A percentile compares a stretch with the other conserved stretches of the same genome.
Conservation (phyloP, 2,329 filamentous ascomycete genomes). For the Penicillium paneum region DNA sequence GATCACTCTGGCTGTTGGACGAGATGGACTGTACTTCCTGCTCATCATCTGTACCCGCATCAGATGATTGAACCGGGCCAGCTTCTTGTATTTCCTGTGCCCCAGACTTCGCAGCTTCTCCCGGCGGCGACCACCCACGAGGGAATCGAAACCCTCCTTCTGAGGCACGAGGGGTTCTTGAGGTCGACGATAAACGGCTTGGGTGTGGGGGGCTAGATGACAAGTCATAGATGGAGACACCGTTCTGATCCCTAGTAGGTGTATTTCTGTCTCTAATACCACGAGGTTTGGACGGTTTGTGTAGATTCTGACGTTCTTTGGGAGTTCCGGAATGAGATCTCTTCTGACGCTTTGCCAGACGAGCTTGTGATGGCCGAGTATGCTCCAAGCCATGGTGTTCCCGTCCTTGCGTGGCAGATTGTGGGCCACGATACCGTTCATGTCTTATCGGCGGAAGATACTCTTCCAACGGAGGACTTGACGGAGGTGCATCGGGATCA, state of each 20-base stretch:
- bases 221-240: constrained; percentile 31
- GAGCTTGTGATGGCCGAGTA: constrained; percentile 8
- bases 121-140: constrained; percentile 31
- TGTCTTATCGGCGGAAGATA: constrained; percentile 28
- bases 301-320: constrained; percentile 6
- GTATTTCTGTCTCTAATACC: constrained; percentile 28
- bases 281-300: constrained; percentile 17
- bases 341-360: constrained; percentile 38
- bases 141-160: constrained; percentile 38
- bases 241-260: constrained; percentile 5
- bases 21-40: constrained; percentile 21
- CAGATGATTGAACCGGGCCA: constrained; percentile 13
- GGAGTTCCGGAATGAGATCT: constrained; percentile 21
- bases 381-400: constrained; percentile 1
- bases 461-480: constrained; percentile 32
- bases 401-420: background rate
- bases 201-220: constrained; percentile 43
- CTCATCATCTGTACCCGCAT: constrained; percentile 14
- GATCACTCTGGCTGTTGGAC: constrained; percentile 17
- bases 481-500: constrained; percentile 31
- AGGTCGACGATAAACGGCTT: constrained; percentile 30
- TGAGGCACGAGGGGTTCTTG: constrained; percentile 16
- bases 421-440: constrained; percentile 5
- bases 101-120: constrained; percentile 21
- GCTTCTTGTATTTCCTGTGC: constrained; percentile 18